These are phyloP conservation scores for Colletotrichum melonis DNA, from an alignment of 2,329 filamentous ascomycete genomes.

Conservation along the genomic window DNA sequence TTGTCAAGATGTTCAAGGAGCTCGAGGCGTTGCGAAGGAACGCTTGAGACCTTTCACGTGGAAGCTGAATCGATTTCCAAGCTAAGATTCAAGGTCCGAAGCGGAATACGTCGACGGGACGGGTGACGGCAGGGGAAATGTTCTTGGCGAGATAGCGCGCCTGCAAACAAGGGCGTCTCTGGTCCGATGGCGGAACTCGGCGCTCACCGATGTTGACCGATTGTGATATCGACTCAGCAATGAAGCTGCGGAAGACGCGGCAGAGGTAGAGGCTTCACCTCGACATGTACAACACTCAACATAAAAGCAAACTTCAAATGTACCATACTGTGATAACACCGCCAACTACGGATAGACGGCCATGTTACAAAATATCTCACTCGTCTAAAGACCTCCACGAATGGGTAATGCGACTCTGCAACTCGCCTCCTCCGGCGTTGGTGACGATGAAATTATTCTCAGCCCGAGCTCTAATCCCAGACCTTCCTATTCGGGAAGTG, in stretches of 20 bases:
- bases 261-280: background rate
- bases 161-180: background rate
- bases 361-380: background rate
- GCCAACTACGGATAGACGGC: background rate
- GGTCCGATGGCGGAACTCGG: slow-evolving; percentile 3
- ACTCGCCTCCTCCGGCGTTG: background rate
- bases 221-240: background rate
- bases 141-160: slow-evolving; percentile 2
- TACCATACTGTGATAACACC: background rate
- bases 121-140: background rate
- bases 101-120: background rate
- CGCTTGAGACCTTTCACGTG: background rate
- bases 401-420: background rate
- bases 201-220: slow-evolving; percentile 11
- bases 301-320: background rate
- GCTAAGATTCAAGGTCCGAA: background rate
- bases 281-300: background rate
- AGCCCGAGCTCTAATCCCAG: background rate
- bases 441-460: background rate
- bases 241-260: background rate
- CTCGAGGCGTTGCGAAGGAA: slow-evolving; percentile 34
- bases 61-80: background rate
- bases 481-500: slow-evolving; percentile 28
- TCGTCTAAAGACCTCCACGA: background rate
- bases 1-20: slow-evolving; percentile 40